Percentiles rank a stretch among this genome's conserved stretches.
These are phyloP conservation scores for Fusarium sp. DNA, from an alignment of 2,329 filamentous ascomycete species.

Conservation along the genomic window DNA sequence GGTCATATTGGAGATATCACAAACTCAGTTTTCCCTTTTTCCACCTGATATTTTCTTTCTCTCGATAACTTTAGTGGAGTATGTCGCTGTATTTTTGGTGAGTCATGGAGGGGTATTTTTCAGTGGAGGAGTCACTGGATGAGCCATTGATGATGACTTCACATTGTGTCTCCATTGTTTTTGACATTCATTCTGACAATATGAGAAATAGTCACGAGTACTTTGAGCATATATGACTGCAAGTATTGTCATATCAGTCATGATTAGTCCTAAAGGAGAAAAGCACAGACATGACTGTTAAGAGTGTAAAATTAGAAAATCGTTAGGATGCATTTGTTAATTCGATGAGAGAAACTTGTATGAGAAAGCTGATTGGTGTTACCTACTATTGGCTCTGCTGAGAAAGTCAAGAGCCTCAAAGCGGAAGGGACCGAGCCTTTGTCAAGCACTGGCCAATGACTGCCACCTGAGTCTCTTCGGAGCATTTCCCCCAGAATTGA, in stretches of 20 bases:
- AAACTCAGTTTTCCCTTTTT: neutral
- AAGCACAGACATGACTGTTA: neutral
- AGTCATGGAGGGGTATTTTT: conserved; percentile 36
- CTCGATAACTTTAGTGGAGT: conserved; percentile 22
- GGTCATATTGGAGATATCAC: neutral
- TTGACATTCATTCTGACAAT: neutral
- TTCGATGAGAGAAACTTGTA: neutral
- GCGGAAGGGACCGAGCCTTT: conserved; percentile 25
- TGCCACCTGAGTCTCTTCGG: conserved; percentile 3
- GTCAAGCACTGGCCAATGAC: conserved; percentile 11
- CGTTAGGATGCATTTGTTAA: neutral
- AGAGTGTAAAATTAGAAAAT: conserved; percentile 3
- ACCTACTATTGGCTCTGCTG: neutral
- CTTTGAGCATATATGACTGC: neutral
- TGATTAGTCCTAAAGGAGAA: neutral
- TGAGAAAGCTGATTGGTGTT: conserved; percentile 10
- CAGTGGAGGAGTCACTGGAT: conserved; percentile 25
- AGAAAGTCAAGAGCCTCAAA: conserved; percentile 3
- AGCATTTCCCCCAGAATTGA: neutral
- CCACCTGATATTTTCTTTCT: neutral
- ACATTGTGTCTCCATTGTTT: neutral
- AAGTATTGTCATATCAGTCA: neutral
- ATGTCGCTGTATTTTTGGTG: conserved; percentile 19
- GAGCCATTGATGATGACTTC: conserved; percentile 20
- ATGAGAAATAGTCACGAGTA: neutral